Evolutionary conservation across 805 yeast genomes (phyloP), one percentile per base, ranked within the genome.

Genomic region (Kuraishia ogatae): DNA sequence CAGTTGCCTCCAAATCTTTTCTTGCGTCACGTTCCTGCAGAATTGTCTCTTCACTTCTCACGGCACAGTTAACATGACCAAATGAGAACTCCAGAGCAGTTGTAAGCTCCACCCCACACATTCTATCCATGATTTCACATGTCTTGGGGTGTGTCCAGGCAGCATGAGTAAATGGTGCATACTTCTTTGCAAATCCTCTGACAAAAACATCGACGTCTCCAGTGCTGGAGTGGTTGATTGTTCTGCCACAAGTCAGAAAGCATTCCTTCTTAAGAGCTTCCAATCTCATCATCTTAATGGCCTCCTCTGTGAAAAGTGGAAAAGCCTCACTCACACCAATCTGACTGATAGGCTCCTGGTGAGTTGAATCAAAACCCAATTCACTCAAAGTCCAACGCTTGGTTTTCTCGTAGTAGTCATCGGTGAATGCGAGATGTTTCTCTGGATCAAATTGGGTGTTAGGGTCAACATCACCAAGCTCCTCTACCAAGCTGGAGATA

Each of bases 111-210:
- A 78, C 81, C 6, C 83, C 83, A 3, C 86, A 84, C 81, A 81
- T 81, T n/a, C 65, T 71, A 55, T 76, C 72, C 50, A 82, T 69
- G 47, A 82, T 76, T 54, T 78, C 81, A 59, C 78, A 66, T 4
- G 84, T 79, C 57, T 71, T 72, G 23, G 85, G 85, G 59, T 80
- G 82, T 2, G 75, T 76, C 85, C 86, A 81, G 7, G 86, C 86
- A 3, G 68, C 73, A 59, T 75, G 70, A 1, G 78, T 75, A 62
- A 82, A 82, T 0, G 83, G 85, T n/a, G 67, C 54, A 23, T 67
- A 64, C 49, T 71, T 75, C 51, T 24, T 19, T 23, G 74, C 78
- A 60, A 71, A 77, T 2, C 87, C 86, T 59, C 86, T 71, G 55
- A 81, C 61, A 50, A 61, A 61, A 55, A 77, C 66, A 62, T 75